phyloP scores from a whole-genome alignment of 2,329 filamentous ascomycete species.

The Curvularia sp. region DNA sequence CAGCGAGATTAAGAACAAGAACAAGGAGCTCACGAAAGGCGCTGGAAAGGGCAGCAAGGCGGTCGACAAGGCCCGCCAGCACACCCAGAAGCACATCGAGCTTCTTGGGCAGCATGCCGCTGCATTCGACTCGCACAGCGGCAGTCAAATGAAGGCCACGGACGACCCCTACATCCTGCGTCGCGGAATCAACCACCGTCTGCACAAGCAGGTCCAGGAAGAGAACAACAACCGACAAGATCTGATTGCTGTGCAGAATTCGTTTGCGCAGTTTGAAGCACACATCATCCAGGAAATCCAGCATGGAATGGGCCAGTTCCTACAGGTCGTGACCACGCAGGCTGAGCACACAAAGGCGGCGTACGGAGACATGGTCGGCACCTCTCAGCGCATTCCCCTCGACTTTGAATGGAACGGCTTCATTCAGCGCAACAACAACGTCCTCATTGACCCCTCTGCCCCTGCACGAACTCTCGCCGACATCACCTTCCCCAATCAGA shows the following conservation, averaged over 20 bases:
- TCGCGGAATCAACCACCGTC: conserved; percentile 79
- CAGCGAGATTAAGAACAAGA: conserved; percentile 95
- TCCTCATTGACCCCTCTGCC: conserved; percentile 79
- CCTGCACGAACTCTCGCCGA: conserved; percentile 75
- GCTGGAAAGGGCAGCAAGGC: conserved; percentile 86
- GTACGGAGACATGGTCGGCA: conserved; percentile 82
- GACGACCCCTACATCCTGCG: conserved; percentile 91
- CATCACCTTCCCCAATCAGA: conserved; percentile 87
- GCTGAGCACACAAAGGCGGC: conserved; percentile 80
- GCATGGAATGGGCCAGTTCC: conserved; percentile 81
- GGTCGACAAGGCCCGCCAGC: conserved; percentile 85
- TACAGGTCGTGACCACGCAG: conserved; percentile 79
- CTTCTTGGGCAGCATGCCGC: conserved; percentile 87
- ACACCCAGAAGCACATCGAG: conserved; percentile 95
- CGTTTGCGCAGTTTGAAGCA: conserved; percentile 84
- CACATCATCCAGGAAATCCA: conserved; percentile 86
- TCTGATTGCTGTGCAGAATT: conserved; percentile 87
- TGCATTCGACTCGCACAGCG: conserved; percentile 76
- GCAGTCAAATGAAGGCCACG: conserved; percentile 67
- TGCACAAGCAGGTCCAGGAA: conserved; percentile 89
- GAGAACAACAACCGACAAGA: conserved; percentile 98
- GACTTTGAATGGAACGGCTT: conserved; percentile 96
- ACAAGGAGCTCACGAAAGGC: conserved; percentile 83
- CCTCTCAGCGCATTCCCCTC: conserved; percentile 75
- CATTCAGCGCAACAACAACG: conserved; percentile 69